Percentiles rank a stretch among this genome's conserved stretches.
These are phyloP conservation scores for Albatrellus sp. DNA, from an alignment of 1,284 basidiomycete genomes.

Conservation along the genomic window DNA sequence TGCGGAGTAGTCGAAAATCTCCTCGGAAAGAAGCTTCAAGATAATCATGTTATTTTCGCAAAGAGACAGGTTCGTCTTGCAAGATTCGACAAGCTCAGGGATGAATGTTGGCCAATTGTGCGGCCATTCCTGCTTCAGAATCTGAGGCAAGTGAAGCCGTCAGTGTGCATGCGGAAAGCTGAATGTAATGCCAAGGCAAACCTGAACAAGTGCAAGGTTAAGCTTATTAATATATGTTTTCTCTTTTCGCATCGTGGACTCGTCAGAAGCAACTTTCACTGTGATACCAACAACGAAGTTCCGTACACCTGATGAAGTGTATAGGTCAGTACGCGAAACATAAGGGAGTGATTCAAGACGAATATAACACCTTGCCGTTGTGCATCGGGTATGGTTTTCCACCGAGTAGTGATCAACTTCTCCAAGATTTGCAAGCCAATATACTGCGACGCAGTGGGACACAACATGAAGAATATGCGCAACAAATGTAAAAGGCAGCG, in stretches of 20 bases:
- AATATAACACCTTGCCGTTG: conserved; percentile 69
- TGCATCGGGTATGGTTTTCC: conserved; percentile 92
- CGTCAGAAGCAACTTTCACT: conserved; percentile 87
- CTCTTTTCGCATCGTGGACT: conserved; percentile 77
- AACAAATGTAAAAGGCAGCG: conserved; percentile 10
- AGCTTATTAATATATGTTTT: conserved; percentile 97
- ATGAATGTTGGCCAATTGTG: conserved; percentile 99
- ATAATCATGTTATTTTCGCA: conserved; percentile 99
- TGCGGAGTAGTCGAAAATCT: conserved; percentile 98
- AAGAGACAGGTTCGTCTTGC: conserved; percentile 89
- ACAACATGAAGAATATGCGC: not conserved
- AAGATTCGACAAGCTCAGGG: conserved; percentile 94
- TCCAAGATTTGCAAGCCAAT: conserved; percentile 92
- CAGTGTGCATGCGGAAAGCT: conserved; percentile 8
- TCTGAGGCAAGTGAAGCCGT: conserved; percentile 34
- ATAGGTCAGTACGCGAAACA: not conserved
- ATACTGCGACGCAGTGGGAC: conserved; percentile 41
- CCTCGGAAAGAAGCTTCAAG: conserved; percentile 93
- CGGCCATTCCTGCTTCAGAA: conserved; percentile 99
- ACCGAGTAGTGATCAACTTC: conserved; percentile 87
- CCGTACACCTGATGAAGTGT: conserved; percentile 60
- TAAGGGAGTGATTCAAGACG: not conserved
- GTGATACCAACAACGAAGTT: conserved; percentile 96
- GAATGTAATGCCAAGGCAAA: conserved; percentile 23
- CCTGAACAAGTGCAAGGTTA: conserved; percentile 92